Percentiles rank a stretch among this genome's conserved stretches.
These are phyloP conservation scores for Solanum pinnatisectum DNA, from an alignment of 257 asterid genomes.

Conservation along the genomic window DNA sequence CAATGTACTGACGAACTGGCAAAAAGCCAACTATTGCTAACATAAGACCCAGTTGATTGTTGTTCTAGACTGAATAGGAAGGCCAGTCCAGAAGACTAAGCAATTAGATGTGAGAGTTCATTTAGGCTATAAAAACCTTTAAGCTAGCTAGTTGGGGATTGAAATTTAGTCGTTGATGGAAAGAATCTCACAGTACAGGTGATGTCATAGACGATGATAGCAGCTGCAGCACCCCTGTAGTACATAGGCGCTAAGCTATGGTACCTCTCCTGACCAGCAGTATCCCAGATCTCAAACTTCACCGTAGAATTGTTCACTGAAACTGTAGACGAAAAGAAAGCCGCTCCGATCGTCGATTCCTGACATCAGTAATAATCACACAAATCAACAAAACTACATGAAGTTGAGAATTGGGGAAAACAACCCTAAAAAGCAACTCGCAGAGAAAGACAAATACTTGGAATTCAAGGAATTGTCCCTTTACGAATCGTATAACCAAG, in stretches of 20 bases:
- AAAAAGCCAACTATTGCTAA: not conserved
- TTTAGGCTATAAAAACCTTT: not conserved
- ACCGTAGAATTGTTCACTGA: constrained; percentile 70
- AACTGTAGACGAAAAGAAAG: constrained; percentile 80
- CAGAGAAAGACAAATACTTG: constrained; percentile 30
- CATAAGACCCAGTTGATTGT: not conserved
- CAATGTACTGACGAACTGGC: not conserved
- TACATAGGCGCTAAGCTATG: constrained; percentile 99
- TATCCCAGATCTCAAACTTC: constrained; percentile 98
- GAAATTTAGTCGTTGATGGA: not conserved
- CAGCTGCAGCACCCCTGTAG: constrained; percentile 95
- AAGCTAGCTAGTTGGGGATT: not conserved
- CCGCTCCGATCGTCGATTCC: constrained; percentile 98
- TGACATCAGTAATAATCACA: not conserved
- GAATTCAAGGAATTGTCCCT: constrained; percentile 89
- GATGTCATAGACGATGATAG: constrained; percentile 82
- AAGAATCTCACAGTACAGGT: constrained; percentile 53
- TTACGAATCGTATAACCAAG: constrained; percentile 80
- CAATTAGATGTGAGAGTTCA: not conserved
- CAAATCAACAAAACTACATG: not conserved
- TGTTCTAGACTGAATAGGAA: not conserved
- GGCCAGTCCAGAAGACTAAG: not conserved
- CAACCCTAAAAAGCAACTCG: not conserved
- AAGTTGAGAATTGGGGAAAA: not conserved
- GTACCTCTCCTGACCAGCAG: constrained; percentile 97